Evolutionary conservation across 1,284 basidiomycete species (phyloP), one percentile per base, ranked within the genome.

Genomic region (Malassezia equina): DNA sequence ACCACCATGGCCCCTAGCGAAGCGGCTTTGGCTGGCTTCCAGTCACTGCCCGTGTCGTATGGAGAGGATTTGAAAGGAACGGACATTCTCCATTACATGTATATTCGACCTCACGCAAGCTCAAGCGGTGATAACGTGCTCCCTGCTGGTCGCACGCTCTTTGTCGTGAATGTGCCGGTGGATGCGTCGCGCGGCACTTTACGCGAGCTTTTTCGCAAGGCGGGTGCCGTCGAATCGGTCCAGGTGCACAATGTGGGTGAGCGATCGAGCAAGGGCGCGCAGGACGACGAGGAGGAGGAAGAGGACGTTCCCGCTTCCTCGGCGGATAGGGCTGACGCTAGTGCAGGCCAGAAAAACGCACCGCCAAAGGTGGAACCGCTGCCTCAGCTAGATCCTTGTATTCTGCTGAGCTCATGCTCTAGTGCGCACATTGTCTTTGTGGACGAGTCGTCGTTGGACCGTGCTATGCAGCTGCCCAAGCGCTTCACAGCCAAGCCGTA

Each of bases 381-480:
- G 2, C 66, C 66, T 3, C 25, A 43, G 8, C 33, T 67, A 15
- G 59, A 63, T 45, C 56, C 65, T 1, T 51, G 60, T 13, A 15
- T 42, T 0, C 57, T 69, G 23, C 54, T 71, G 4, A 15, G 55
- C 3, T 66, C 71, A 2, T 47, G 51, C 5, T 59, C 61, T 1
- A 59, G 42, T 2, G 70, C 70, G 7, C 69, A 73, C 36, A 34
- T 73, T 24, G 59, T 71, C 6, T 73, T 72, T 36, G 55, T 72
- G 6, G 71, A 73, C 39, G 42, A 42, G 0, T 55, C 54, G 8
- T 62, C 63, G 7, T 43, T 66, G 13, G 40, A 44, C 1, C 63
- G 68, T 7, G 68, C 67, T 0, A 39, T 72, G 11, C 53, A 62
- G 11, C 28, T 51, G 3, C 39, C 64, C 4, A 15, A 44, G 24